Conservation (phyloP, 2,329 filamentous ascomycete genomes). For the Fusarium mundagurra region DNA sequence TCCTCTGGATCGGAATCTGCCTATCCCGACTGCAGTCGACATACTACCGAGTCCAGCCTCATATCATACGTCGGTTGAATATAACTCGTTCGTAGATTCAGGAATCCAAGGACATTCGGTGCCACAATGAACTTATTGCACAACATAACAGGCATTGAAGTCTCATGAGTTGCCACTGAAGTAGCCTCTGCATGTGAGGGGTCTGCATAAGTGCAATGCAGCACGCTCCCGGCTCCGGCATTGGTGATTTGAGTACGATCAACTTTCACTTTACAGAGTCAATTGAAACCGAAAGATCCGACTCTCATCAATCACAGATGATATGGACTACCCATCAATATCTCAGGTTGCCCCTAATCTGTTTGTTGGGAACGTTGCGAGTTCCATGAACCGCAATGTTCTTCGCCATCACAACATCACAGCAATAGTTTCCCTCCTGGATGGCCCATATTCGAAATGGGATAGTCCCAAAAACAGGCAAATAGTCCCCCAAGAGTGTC, state of each 20-base stretch:
- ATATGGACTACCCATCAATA: conserved; percentile 35
- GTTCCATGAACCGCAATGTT: conserved; percentile 35
- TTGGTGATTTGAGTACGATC: background rate
- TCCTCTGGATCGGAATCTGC: background rate
- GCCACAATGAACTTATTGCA: conserved; percentile 1
- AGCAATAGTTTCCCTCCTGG: conserved; percentile 39
- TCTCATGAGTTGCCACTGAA: conserved; percentile 20
- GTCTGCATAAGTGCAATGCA: conserved; percentile 22
- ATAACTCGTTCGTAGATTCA: background rate
- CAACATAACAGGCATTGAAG: background rate
- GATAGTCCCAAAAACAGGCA: conserved; percentile 28
- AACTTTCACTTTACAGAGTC: background rate
- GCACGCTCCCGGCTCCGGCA: background rate
- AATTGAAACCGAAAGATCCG: background rate
- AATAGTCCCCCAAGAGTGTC: conserved; percentile 34
- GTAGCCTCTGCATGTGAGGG: conserved; percentile 19
- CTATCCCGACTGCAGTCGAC: background rate
- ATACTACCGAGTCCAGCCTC: background rate
- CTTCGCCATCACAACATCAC: conserved; percentile 38
- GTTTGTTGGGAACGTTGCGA: conserved; percentile 39
- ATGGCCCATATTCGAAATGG: conserved; percentile 32
- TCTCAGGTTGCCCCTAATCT: conserved; percentile 35
- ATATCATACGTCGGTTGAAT: background rate
- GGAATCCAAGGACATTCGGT: background rate
- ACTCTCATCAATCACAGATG: conserved; percentile 3